These are phyloP conservation scores for Cubamyces sp. DNA, from an alignment of 768 basidiomycete species.

Conservation along the genomic window DNA sequence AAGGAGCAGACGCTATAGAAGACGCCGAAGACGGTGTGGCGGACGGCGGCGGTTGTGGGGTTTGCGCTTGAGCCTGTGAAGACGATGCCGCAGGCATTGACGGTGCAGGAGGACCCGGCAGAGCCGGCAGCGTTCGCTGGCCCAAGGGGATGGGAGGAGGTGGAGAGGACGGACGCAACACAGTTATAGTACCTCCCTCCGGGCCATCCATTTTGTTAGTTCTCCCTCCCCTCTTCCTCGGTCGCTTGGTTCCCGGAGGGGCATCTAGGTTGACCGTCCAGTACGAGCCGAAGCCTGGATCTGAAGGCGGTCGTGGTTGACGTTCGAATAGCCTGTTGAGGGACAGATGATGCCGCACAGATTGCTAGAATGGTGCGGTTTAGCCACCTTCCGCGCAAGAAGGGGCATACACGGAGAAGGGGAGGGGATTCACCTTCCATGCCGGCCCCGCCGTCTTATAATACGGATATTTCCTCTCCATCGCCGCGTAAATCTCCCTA, in stretches of 20 bases:
- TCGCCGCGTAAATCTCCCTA: conserved; percentile 83
- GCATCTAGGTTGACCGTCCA: conserved; percentile 88
- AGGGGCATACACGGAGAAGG: conserved; percentile 9
- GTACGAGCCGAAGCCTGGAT: conserved; percentile 86
- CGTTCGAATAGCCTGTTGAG: conserved; percentile 83
- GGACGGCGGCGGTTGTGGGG: conserved; percentile 14
- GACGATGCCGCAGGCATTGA: conserved; percentile 7
- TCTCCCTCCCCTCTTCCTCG: conserved; percentile 72
- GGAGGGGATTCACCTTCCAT: conserved; percentile 67
- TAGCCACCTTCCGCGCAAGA: conserved; percentile 13
- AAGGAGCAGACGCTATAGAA: conserved; percentile 8
- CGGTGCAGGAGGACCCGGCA: conserved; percentile 14
- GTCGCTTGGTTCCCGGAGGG: conserved; percentile 86
- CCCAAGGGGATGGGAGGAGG: conserved; percentile 10
- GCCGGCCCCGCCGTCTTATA: conserved; percentile 81
- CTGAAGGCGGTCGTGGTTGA: conserved; percentile 79
- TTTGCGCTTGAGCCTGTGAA: conserved; percentile 1
- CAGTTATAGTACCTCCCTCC: conserved; percentile 13
- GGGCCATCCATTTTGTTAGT: conserved; percentile 44
- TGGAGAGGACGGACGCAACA: conserved; percentile 10
- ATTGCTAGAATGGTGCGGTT: conserved; percentile 60
- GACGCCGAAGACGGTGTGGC: conserved; percentile 15
- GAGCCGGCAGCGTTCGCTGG: conserved; percentile 5
- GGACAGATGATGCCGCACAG: conserved; percentile 83
- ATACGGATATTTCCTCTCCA: conserved; percentile 85